phyloP scores from a whole-genome alignment of 2,329 filamentous ascomycete species.

The Colletotrichum musae region DNA sequence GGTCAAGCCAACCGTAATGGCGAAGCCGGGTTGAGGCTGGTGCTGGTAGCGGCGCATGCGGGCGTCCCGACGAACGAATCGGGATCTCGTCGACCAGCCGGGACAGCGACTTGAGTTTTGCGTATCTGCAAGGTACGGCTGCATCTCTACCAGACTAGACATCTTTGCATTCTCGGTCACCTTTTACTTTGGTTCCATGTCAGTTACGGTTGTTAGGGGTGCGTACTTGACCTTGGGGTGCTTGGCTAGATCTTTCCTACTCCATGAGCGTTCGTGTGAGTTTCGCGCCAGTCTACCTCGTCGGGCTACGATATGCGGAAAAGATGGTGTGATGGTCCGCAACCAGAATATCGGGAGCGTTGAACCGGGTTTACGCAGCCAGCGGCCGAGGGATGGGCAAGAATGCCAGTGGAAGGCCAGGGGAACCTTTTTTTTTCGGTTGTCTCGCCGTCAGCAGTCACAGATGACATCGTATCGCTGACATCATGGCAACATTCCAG shows the following conservation, averaged over 20 bases:
- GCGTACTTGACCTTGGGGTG: not conserved
- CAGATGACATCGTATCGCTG: constrained; percentile 12
- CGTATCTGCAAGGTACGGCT: constrained; percentile 1
- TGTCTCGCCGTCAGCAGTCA: not conserved
- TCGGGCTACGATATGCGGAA: constrained; percentile 2
- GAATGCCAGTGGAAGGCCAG: constrained; percentile 34
- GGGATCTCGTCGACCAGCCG: not conserved
- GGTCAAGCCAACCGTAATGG: constrained; percentile 20
- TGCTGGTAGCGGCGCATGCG: constrained; percentile 17
- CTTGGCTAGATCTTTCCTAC: too few species aligned
- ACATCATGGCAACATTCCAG: constrained; percentile 29
- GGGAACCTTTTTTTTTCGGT: not conserved
- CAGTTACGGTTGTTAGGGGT: not conserved
- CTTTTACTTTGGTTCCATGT: not conserved
- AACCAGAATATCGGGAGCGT: constrained; percentile 4
- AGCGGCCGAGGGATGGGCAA: not conserved
- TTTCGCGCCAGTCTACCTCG: not conserved
- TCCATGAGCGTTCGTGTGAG: constrained; percentile 1
- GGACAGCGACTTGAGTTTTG: not conserved
- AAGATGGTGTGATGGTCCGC: constrained; percentile 8
- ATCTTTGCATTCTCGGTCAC: not conserved
- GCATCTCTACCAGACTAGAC: not conserved
- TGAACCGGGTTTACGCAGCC: not conserved
- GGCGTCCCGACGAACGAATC: constrained; percentile 9
- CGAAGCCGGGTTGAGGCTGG: constrained; percentile 28